Percentiles rank a stretch among this genome's conserved stretches.
Conservation (phyloP, 139 green algal genomes). For the Raphidocelis subcapitata region DNA sequence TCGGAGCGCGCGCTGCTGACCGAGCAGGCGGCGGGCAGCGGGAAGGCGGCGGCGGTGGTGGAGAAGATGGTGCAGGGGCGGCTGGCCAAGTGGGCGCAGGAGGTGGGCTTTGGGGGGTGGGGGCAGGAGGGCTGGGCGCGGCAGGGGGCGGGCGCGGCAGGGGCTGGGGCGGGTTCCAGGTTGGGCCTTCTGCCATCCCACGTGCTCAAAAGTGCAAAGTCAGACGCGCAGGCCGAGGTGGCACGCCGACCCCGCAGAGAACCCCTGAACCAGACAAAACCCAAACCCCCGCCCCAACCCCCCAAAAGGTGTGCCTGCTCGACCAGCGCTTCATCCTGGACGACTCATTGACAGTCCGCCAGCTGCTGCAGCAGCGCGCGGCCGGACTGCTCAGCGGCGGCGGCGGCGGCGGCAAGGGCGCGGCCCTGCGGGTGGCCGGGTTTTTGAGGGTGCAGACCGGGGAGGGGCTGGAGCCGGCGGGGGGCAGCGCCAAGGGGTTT, state of each 20-base stretch:
- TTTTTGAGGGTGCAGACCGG: conserved; percentile 59
- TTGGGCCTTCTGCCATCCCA: not conserved
- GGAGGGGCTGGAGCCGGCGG: conserved; percentile 52
- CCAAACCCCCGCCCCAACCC: conserved; percentile 34
- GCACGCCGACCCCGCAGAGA: not conserved
- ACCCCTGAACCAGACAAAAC: not conserved
- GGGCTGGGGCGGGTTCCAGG: not conserved
- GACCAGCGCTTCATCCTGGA: conserved; percentile 86
- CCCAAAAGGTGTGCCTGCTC: conserved; percentile 70
- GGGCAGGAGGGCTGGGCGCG: not conserved
- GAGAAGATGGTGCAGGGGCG: conserved; percentile 83
- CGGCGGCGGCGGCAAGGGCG: not conserved
- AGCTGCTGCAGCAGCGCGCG: conserved; percentile 33
- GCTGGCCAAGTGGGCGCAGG: conserved; percentile 73
- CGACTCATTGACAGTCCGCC: conserved; percentile 43
- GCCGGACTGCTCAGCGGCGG: not conserved
- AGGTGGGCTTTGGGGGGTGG: conserved; percentile 9
- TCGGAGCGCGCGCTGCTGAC: conserved; percentile 29
- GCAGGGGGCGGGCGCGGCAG: not conserved
- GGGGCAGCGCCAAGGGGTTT: conserved; percentile 52
- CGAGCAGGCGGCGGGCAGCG: conserved; percentile 28
- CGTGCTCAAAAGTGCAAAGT: not conserved
- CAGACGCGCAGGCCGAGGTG: not conserved
- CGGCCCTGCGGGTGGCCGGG: conserved; percentile 13
- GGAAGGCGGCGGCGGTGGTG: conserved; percentile 78